A percentile compares a stretch with the other conserved stretches of the same genome.
phyloP scores from a whole-genome alignment of 2,329 filamentous ascomycete genomes.

The Aspergillus transmontanensis region DNA sequence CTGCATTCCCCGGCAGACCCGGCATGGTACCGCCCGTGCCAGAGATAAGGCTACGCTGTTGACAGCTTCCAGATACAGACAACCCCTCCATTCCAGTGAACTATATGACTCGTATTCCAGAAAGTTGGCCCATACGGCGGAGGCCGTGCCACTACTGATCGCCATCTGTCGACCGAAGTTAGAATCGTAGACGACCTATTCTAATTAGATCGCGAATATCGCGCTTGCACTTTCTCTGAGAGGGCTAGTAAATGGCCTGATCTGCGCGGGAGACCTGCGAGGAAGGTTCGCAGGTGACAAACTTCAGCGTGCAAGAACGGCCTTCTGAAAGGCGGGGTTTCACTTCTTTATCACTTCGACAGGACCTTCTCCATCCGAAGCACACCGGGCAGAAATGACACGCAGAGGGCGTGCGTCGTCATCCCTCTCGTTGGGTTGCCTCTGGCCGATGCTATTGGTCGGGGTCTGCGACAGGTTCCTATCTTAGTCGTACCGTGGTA shows the following conservation, averaged over 20 bases:
- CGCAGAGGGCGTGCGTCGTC: conserved; percentile 6
- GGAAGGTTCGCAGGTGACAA: not conserved
- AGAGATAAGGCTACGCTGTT: not conserved
- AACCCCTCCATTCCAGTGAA: not conserved
- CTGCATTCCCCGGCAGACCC: conserved; percentile 1
- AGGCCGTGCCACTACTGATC: conserved; percentile 2
- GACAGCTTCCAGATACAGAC: not conserved
- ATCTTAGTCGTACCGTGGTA: not conserved
- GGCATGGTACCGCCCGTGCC: not conserved
- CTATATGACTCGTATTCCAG: not conserved
- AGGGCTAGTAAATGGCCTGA: not conserved
- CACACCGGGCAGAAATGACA: not conserved
- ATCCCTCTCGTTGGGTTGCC: not conserved
- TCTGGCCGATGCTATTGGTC: conserved; percentile 3
- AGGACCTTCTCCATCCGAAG: not conserved
- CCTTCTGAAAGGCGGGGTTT: conserved; percentile 15
- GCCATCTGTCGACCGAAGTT: not conserved
- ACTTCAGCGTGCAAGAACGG: not conserved
- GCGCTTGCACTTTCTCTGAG: not conserved
- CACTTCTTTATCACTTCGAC: conserved; percentile 7
- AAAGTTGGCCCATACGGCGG: not conserved
- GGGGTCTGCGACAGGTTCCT: not conserved
- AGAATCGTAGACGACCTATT: not conserved
- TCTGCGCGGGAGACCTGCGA: not conserved
- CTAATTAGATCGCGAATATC: not conserved